Evolutionary conservation across 225 moss, liverwort and hornwort species (phyloP), one percentile per base, ranked within the genome.

Genomic region (Sphagnum tenellum): DNA sequence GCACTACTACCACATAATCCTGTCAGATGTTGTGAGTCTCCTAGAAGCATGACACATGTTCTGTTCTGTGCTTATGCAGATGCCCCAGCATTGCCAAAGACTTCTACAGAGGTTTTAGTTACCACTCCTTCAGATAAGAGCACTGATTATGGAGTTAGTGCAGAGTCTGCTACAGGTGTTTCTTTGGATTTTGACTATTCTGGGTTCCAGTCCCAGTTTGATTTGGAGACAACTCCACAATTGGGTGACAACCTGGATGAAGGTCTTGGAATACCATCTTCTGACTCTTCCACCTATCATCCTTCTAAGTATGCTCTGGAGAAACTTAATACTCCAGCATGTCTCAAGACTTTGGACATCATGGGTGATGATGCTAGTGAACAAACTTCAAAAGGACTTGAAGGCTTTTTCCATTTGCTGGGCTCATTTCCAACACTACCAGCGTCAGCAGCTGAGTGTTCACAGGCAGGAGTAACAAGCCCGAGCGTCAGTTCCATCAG

Each of bases 401-500:
- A 72, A 11, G 77, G 73, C 53, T 48, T 80, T 5, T 64, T 75
- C 58, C 77, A 64, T 44, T 47, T 61, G 61, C 47, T 61, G 45
- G 46, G 46, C 46, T 66, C 80, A 8, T 46, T 84, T 57, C 80
- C 84, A 12, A 69, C 73, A 50, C 84, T 73, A 7, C 84, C 84
- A 47, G 84, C 77, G 64, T 84, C 80, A 2, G 84, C 84, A 3
- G 83, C 83, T 46, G 79, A 83, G 49, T 70, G 77, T 49, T 74
- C 83, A 8, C 52, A 52, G 52, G 52, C 7, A 52, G 52, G 52
- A 52, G 68, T 50, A 61, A 45, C 7, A 50, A 52, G 52, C 9
- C 9, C 52, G 2, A 52, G 52, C 52, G 5, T 46, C 12, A 80
- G 66, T 5, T 73, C 68, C 51, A 78, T 80, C 2, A 74, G 73